Evolutionary conservation across 2,329 filamentous ascomycete species (phyloP).

Genomic region (Podosphaera leucotricha): DNA sequence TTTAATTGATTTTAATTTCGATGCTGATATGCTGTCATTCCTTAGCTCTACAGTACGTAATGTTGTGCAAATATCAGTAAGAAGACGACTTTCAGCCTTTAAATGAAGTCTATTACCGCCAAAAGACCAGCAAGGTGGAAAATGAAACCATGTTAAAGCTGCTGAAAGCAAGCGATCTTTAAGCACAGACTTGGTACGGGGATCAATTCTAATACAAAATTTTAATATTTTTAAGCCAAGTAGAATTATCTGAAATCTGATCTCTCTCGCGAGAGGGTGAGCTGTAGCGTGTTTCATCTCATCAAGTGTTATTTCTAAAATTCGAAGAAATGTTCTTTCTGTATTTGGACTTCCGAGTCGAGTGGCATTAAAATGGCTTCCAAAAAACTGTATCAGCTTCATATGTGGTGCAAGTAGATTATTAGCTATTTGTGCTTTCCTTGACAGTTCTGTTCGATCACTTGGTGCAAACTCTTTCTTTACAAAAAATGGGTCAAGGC

Average conservation of each 20-base stretch:
- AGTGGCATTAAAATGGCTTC: conserved; percentile 84
- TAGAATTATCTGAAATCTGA: conserved; percentile 72
- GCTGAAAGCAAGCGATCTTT: conserved; percentile 79
- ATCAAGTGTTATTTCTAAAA: conserved; percentile 58
- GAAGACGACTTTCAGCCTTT: conserved; percentile 70
- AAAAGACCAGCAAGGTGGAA: conserved; percentile 74
- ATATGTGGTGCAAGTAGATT: conserved; percentile 72
- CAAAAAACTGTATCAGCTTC: conserved; percentile 66
- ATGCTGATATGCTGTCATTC: conserved; percentile 18
- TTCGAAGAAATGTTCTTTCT: conserved; percentile 57
- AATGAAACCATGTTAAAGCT: conserved; percentile 69
- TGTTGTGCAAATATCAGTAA: conserved; percentile 48
- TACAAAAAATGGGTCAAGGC: conserved; percentile 70
- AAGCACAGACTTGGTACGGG: conserved; percentile 48
- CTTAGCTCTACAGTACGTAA: conserved; percentile 41
- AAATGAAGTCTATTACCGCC: conserved; percentile 83
- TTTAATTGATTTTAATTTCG: conserved; percentile 37
- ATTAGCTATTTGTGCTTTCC: conserved; percentile 55
- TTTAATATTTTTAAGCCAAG: conserved; percentile 60
- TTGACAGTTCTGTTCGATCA: conserved; percentile 50
- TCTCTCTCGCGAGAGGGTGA: conserved; percentile 74
- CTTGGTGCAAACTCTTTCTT: conserved; percentile 86
- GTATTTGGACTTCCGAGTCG: conserved; percentile 64
- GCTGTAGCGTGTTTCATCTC: conserved; percentile 45
- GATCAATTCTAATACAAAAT: conserved; percentile 42